Evolutionary conservation across 208 protist species (phyloP), one percentile per base, ranked within the genome.

Genomic region (Acanthamoeba sp.): DNA sequence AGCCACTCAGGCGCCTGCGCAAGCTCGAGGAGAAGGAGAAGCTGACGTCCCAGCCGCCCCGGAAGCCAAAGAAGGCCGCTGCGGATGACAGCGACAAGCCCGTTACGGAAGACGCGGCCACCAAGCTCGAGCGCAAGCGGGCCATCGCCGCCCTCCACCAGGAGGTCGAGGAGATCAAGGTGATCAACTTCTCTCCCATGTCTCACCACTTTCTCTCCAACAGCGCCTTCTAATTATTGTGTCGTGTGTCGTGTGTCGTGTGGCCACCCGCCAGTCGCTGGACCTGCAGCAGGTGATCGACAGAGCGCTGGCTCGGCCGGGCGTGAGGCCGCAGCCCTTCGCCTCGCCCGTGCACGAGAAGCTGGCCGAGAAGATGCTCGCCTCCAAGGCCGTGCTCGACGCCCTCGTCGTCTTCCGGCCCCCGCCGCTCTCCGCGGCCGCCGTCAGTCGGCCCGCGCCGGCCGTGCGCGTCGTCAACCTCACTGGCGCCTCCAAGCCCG

Each of bases 251-350:
- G 45, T 48, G 3, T 3, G 45, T 6, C 18, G 45, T 50, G 45
- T 50, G 62, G 22, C n/a, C 40, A 22, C 38, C 4, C 0, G 12
- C 22, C 34, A 84, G 73, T 52, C 73, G 2, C 40, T 84, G 38
- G 73, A 84, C 27, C 40, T 84, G 73, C 73, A 84, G 42, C 40
- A 34, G 38, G 40, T 84, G 73, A 84, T 84, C 42, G 73, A 84
- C 29, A 34, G 73, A 27, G 73, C 42, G 34, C 16, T 84, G 38
- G 73, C 73, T 5, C 18, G 27, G 34, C 73, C 73, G 18, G 73
- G 73, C 40, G 40, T 34, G 40, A 32, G 10, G 40, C 40, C 40
- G 7, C 18, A 27, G 34, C 42, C 73, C 40, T 84, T 84, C 40
- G 42, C 10, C 1, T 84, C 73, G 14, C 38, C 73, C 38, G 29